These are phyloP conservation scores for Orbilia ellipsospora DNA, from an alignment of 2,329 filamentous ascomycete genomes.

Conservation along the genomic window DNA sequence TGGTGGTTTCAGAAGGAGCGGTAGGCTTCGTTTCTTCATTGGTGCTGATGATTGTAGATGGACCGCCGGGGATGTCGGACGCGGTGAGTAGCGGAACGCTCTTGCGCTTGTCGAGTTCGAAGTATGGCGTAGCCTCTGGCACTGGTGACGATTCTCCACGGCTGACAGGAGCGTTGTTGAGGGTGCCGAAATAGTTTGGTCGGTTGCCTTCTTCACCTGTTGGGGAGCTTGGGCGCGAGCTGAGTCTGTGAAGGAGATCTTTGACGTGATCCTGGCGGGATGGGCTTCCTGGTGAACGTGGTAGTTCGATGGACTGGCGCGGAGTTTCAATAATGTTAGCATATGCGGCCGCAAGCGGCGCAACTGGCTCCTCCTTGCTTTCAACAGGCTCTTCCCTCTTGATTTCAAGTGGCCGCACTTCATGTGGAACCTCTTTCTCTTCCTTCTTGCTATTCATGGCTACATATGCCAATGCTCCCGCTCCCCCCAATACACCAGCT, in stretches of 20 bases:
- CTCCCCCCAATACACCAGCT: conserved; percentile 42
- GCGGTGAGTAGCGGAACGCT: conserved; percentile 42
- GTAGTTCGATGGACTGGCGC: conserved; percentile 34
- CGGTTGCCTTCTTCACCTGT: conserved; percentile 38
- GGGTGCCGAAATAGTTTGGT: conserved; percentile 43
- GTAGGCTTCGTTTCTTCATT: conserved; percentile 22
- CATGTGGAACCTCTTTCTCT: conserved; percentile 31
- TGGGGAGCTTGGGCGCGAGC: conserved; percentile 47
- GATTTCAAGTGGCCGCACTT: conserved; percentile 19
- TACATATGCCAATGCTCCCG: conserved; percentile 38
- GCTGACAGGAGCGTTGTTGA: conserved; percentile 27
- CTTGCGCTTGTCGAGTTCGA: conserved; percentile 53
- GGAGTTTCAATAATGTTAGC: conserved; percentile 41
- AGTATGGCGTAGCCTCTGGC: conserved; percentile 15
- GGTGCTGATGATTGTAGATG: conserved; percentile 42
- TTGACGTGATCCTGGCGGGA: conserved; percentile 48
- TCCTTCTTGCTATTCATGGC: conserved; percentile 34
- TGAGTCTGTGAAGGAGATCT: conserved; percentile 45
- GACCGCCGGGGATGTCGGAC: conserved; percentile 42
- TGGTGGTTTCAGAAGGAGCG: conserved; percentile 21
- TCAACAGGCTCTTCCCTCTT: conserved; percentile 18
- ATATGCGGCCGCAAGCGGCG: conserved; percentile 26
- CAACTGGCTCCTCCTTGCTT: conserved; percentile 21
- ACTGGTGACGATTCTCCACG: conserved; percentile 24
- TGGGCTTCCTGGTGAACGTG: conserved; percentile 38